phyloP scores from a whole-genome alignment of 2,329 filamentous ascomycete species.

The Tolypocladium cylindrosporum region DNA sequence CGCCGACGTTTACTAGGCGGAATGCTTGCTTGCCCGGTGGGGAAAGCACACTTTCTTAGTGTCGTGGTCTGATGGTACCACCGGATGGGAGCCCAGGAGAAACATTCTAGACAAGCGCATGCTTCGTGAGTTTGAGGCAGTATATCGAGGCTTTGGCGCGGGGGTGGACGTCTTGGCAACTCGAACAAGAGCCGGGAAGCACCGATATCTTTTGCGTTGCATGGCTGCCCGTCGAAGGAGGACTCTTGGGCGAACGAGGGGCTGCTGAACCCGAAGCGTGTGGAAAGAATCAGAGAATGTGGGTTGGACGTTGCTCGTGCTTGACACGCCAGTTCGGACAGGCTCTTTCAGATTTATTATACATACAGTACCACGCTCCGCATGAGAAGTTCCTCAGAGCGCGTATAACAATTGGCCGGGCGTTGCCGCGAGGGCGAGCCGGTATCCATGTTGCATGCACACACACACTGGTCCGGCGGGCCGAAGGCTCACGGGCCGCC shows the following conservation, averaged over 20 bases:
- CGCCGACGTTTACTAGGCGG: not conserved
- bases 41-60: not conserved
- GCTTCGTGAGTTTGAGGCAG: constrained; percentile 2
- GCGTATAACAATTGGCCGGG: too few relatives aligned
- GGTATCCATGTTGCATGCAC: too few relatives aligned
- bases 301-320: not conserved
- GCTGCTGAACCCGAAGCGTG: not conserved
- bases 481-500: too few relatives aligned
- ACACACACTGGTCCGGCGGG: too few relatives aligned
- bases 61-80: not conserved
- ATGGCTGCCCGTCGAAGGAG: constrained; percentile 4
- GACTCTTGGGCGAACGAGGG: constrained; percentile 2
- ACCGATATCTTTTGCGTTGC: constrained; percentile 3
- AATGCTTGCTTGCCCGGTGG: constrained; percentile 1
- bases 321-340: not conserved
- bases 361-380: too few relatives aligned
- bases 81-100: not conserved
- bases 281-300: not conserved
- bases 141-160: constrained; percentile 1
- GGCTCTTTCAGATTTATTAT: not conserved
- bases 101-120: constrained; percentile 3
- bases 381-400: not conserved
- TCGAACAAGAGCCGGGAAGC: not conserved
- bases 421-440: too few relatives aligned
- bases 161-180: constrained; percentile 1